These are phyloP conservation scores for Gonapodya prolifera DNA, from an alignment of 192 early-diverging fungal species.

Conservation along the genomic window DNA sequence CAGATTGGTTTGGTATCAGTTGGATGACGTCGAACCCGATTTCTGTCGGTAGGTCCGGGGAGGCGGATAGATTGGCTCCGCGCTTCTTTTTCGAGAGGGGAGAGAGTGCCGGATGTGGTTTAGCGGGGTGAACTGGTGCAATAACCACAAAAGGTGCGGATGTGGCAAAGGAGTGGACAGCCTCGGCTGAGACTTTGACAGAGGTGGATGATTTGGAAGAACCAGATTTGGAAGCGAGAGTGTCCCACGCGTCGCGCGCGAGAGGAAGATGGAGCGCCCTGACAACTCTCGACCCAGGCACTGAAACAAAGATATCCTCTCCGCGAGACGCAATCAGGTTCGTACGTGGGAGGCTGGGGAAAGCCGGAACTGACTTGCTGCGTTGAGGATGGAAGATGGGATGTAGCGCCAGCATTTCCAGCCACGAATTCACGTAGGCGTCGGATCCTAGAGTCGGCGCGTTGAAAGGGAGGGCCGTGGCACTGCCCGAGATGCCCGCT, in stretches of 20 bases:
- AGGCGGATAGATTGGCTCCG: neutral
- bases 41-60: neutral
- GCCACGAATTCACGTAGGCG: too few species aligned
- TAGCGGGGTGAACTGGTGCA: neutral
- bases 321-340: neutral
- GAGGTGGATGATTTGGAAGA: neutral
- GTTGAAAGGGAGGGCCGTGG: too few species aligned
- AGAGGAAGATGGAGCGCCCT: neutral
- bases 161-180: neutral
- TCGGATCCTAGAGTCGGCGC: too few species aligned
- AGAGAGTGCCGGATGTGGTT: neutral
- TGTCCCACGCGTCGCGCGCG: neutral
- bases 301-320: neutral
- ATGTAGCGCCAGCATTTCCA: neutral
- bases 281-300: neutral
- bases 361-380: neutral
- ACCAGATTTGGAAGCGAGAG: neutral
- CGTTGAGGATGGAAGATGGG: neutral
- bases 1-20: neutral
- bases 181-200: neutral
- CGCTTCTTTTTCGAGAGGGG: neutral
- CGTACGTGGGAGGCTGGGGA: neutral
- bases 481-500: neutral
- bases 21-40: neutral
- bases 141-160: neutral